phyloP scores from a whole-genome alignment of 169 alveolate genomes.

The Plasmodium yoelii region DNA sequence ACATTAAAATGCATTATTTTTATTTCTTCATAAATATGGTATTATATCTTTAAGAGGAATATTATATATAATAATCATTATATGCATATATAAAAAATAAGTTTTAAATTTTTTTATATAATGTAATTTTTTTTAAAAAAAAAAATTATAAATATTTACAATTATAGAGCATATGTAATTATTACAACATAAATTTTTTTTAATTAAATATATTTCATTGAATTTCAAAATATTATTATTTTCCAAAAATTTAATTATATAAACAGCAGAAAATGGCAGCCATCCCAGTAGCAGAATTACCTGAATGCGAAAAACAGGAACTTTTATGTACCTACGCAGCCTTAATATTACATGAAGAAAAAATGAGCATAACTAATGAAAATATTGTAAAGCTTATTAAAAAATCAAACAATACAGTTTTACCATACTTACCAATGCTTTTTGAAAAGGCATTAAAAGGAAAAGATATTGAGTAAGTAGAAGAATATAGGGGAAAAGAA shows the following conservation, averaged over 20 bases:
- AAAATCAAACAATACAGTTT: conserved; percentile 93
- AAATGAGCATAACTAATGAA: conserved; percentile 92
- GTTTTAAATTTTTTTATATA: no score
- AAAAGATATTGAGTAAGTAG: conserved; percentile 87
- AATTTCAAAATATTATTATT: conserved; percentile 10
- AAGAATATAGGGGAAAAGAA: conserved; percentile 13
- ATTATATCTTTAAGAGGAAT: no score
- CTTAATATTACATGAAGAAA: conserved; percentile 93
- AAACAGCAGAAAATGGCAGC: conserved; percentile 82
- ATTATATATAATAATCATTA: no score
- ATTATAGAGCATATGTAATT: no score
- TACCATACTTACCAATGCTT: conserved; percentile 95
- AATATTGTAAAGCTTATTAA: conserved; percentile 90
- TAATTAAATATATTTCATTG: conserved; percentile 4
- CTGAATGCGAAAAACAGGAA: conserved; percentile 91
- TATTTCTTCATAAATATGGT: no score
- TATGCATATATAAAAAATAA: no score
- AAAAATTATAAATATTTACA: no score
- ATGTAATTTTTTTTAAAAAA: no score
- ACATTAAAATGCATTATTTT: neutral
- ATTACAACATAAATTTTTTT: neutral
- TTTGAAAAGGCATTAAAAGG: conserved; percentile 94
- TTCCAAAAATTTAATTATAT: conserved; percentile 4
- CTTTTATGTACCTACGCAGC: conserved; percentile 96
- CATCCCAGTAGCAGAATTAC: conserved; percentile 81